phyloP scores from a whole-genome alignment of 2,329 filamentous ascomycete genomes.

The Diaporthe sp. region DNA sequence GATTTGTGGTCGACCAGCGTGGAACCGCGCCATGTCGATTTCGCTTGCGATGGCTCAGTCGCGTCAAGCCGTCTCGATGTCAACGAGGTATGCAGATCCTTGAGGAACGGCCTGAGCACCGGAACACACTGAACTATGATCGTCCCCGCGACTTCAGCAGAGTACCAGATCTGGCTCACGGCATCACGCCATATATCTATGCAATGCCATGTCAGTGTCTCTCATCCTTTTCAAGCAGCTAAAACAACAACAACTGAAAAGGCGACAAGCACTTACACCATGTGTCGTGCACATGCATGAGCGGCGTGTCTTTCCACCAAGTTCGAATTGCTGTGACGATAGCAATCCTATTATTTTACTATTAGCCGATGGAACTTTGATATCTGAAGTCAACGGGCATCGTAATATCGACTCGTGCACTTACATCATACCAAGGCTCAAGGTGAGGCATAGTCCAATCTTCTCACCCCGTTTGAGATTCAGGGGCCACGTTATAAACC shows the following conservation, averaged over 20 bases:
- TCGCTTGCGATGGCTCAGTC: conserved; percentile 31
- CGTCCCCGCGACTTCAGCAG: conserved; percentile 66
- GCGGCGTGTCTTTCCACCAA: conserved; percentile 62
- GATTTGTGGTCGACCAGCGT: conserved; percentile 36
- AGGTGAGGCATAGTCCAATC: conserved; percentile 62
- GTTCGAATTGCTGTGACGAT: conserved; percentile 63
- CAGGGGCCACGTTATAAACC: conserved; percentile 62
- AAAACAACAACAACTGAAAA: neutral
- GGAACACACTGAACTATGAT: conserved; percentile 70
- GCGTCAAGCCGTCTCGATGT: conserved; percentile 48
- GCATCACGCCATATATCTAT: conserved; percentile 56
- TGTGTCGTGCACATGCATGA: conserved; percentile 56
- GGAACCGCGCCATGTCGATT: conserved; percentile 39
- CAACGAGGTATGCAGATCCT: conserved; percentile 56
- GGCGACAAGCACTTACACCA: conserved; percentile 60
- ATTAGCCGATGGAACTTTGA: neutral
- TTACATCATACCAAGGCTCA: conserved; percentile 65
- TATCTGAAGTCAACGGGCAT: neutral
- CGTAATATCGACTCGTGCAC: conserved; percentile 31
- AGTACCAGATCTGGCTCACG: conserved; percentile 63
- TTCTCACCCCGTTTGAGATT: conserved; percentile 64
- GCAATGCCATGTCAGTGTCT: neutral
- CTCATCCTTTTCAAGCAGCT: no score
- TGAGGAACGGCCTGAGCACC: conserved; percentile 63
- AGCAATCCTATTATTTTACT: conserved; percentile 53